Conservation (phyloP, 495 filamentous ascomycete genomes). For the Staphylotrichum longicolle region DNA sequence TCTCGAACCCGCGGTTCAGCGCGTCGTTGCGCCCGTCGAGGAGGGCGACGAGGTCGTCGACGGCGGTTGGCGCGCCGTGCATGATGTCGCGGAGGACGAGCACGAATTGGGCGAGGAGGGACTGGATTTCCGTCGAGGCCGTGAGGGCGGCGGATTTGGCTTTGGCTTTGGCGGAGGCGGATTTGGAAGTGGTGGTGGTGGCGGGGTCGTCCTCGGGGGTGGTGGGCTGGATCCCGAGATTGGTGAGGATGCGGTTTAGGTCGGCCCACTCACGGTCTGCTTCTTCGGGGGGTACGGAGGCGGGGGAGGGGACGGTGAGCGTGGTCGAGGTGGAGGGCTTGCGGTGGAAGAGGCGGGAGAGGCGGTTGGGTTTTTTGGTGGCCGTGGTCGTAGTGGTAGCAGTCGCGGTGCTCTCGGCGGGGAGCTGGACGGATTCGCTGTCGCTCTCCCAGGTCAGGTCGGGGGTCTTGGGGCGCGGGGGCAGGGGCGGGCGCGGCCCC, state of each 20-base stretch:
- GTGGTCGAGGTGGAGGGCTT: constrained; percentile 22
- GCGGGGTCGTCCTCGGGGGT: neutral
- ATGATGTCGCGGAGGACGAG: constrained; percentile 86
- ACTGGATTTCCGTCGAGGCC: constrained; percentile 58
- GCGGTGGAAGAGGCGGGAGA: constrained; percentile 31
- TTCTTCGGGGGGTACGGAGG: constrained; percentile 24
- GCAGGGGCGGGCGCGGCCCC: constrained; percentile 39
- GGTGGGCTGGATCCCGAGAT: constrained; percentile 59
- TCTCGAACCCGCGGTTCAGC: constrained; percentile 70
- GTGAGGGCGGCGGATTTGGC: constrained; percentile 73
- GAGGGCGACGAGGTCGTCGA: constrained; percentile 79
- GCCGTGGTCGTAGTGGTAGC: constrained; percentile 12
- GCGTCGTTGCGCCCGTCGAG: constrained; percentile 76
- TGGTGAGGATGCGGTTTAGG: constrained; percentile 70
- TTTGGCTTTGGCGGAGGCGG: constrained; percentile 31
- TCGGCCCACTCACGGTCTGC: constrained; percentile 65
- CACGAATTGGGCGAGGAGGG: constrained; percentile 74
- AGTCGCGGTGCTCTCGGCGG: neutral
- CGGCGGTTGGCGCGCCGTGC: constrained; percentile 89
- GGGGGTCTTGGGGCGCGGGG: constrained; percentile 45
- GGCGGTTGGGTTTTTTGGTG: constrained; percentile 26
- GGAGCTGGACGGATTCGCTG: constrained; percentile 32
- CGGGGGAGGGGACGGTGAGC: constrained; percentile 33
- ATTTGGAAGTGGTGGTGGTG: neutral
- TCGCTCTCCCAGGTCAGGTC: constrained; percentile 45